phyloP scores from a whole-genome alignment of 306 rosid genomes.

The Pterocarpus macrocarpus region DNA sequence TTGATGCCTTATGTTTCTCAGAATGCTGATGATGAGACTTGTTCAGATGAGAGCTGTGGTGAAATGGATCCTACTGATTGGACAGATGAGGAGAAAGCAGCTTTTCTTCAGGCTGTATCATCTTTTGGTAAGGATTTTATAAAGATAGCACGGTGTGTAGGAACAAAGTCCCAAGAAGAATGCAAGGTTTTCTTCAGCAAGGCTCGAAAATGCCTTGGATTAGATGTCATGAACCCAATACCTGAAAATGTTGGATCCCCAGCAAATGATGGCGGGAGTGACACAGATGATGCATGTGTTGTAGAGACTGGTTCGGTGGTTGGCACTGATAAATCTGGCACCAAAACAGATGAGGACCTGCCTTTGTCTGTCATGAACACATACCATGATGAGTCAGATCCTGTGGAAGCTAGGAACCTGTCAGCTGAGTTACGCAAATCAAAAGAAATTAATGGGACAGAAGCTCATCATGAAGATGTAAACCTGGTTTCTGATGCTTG shows the following conservation, averaged over 20 bases:
- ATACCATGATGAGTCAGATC: conserved; percentile 57
- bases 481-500: conserved; percentile 53
- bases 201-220: conserved; percentile 90
- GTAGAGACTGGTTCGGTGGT: conserved; percentile 65
- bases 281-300: conserved; percentile 74
- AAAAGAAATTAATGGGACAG: conserved; percentile 51
- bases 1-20: conserved; percentile 55
- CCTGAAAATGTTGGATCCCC: conserved; percentile 62
- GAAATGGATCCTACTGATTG: conserved; percentile 86
- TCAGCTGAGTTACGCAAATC: conserved; percentile 52
- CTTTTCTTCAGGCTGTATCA: conserved; percentile 85
- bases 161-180: conserved; percentile 81
- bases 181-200: conserved; percentile 96
- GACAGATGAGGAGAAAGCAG: conserved; percentile 89
- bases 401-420: conserved; percentile 54
- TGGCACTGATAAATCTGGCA: conserved; percentile 65
- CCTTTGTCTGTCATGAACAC: conserved; percentile 52
- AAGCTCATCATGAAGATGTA: conserved; percentile 43
- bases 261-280: conserved; percentile 74
- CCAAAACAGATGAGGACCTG: conserved; percentile 64
- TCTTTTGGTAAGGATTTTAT: conserved; percentile 83
- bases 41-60: conserved; percentile 95
- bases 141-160: conserved; percentile 70
- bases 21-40: conserved; percentile 74
- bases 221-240: conserved; percentile 65